These are phyloP conservation scores for Gardenia jasminoides DNA, from an alignment of 257 asterid species.

Conservation along the genomic window DNA sequence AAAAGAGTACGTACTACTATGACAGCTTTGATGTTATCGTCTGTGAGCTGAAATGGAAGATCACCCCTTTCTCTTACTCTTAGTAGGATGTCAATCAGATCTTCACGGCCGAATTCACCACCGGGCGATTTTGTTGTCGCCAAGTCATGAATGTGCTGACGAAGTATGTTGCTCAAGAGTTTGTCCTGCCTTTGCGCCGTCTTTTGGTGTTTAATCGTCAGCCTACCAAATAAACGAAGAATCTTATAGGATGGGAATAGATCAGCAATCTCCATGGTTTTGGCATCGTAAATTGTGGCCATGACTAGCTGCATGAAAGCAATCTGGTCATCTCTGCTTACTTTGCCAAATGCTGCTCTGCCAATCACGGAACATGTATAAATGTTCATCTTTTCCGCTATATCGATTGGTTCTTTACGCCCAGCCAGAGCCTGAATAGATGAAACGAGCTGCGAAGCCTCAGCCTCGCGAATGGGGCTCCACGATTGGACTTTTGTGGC, in stretches of 20 bases:
- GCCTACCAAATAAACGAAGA: constrained; percentile 2
- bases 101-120: background rate
- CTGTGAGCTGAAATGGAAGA: constrained; percentile 8
- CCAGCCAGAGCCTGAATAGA: background rate
- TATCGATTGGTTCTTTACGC: background rate
- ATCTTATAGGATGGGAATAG: constrained; percentile 7
- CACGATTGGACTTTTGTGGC: constrained; percentile 7
- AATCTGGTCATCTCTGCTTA: background rate
- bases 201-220: background rate
- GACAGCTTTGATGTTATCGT: constrained; percentile 23
- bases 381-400: background rate
- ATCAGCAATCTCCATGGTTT: background rate
- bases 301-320: background rate
- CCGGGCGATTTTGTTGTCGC: background rate
- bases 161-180: background rate
- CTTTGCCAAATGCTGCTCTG: background rate
- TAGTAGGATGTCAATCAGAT: background rate
- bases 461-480: constrained; percentile 5
- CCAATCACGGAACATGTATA: background rate
- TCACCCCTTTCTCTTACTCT: background rate
- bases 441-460: background rate
- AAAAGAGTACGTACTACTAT: background rate
- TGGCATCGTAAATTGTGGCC: background rate
- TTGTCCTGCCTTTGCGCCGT: background rate
- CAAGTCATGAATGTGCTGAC: background rate